A percentile compares a stretch with the other conserved stretches of the same genome.
Evolutionary conservation across 495 filamentous ascomycete species (phyloP).

Genomic region (Chaetomidium leptoderma): DNA sequence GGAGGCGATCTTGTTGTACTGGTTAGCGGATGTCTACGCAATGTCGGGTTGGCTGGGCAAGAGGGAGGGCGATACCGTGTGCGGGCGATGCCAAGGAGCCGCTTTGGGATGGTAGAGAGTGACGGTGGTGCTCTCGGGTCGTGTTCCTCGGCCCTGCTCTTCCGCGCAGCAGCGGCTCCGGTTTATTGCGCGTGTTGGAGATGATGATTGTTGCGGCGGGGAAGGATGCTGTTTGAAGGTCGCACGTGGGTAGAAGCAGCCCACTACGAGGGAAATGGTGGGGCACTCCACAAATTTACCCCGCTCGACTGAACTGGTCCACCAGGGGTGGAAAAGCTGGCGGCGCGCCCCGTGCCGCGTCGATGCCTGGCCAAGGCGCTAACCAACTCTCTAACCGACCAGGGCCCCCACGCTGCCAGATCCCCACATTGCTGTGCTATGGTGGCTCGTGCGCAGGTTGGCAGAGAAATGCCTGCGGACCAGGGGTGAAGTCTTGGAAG

Average conservation of each 20-base stretch:
- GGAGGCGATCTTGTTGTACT: not conserved
- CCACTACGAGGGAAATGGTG: not conserved
- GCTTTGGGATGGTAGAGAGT: constrained; percentile 8
- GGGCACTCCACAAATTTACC: too few relatives aligned
- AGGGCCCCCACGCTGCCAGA: too few relatives aligned
- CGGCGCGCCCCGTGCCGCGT: too few relatives aligned
- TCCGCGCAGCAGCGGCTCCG: constrained; percentile 10
- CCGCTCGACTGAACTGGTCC: too few relatives aligned
- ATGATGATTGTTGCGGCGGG: constrained; percentile 10
- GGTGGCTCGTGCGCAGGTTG: too few relatives aligned
- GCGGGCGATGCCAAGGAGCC: not conserved
- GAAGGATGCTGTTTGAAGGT: not conserved
- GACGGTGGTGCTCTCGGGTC: constrained; percentile 11
- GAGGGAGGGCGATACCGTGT: constrained; percentile 6
- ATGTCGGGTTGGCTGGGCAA: not conserved
- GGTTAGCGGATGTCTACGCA: too few relatives aligned
- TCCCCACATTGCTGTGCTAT: too few relatives aligned
- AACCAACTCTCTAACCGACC: too few relatives aligned
- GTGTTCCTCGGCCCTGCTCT: constrained; percentile 9
- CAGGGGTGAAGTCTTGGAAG: too few relatives aligned
- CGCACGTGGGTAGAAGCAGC: not conserved
- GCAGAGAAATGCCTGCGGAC: too few relatives aligned
- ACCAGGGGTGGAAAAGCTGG: too few relatives aligned
- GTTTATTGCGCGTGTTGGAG: constrained; percentile 1
- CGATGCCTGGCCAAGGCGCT: too few relatives aligned